phyloP scores from a whole-genome alignment of 169 alveolate genomes.

The Eimeria acervulina region DNA sequence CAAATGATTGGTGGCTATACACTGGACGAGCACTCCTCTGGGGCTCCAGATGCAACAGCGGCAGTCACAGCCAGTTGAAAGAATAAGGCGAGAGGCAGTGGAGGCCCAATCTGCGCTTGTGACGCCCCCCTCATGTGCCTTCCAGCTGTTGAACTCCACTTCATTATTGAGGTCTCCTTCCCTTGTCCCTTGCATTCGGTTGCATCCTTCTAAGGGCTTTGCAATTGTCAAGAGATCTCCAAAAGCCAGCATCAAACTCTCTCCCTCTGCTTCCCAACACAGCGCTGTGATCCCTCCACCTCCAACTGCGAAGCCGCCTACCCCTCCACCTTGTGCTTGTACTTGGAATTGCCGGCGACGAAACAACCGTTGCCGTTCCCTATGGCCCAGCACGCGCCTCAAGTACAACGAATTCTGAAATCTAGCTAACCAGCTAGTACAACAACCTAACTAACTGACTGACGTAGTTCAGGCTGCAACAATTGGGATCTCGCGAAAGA shows the following conservation, averaged over 20 bases:
- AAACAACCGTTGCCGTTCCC: conserved; percentile 17
- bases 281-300: conserved; percentile 20
- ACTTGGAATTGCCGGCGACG: not conserved
- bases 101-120: conserved; percentile 44
- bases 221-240: not conserved
- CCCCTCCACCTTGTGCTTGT: not conserved
- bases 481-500: not conserved
- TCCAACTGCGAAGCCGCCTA: not conserved
- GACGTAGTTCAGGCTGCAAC: not conserved
- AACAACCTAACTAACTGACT: not conserved
- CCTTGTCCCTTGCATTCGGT: too few species aligned
- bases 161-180: not conserved
- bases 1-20: conserved; percentile 13
- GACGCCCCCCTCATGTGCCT: conserved; percentile 30
- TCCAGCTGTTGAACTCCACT: conserved; percentile 10
- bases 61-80: conserved; percentile 19
- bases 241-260: conserved; percentile 9
- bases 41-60: conserved; percentile 34
- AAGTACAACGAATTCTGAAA: not conserved
- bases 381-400: not conserved
- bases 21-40: conserved; percentile 1
- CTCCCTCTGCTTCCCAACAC: conserved; percentile 7
- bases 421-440: not conserved
- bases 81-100: not conserved
- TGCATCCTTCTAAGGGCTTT: not conserved